A percentile compares a stretch with the other conserved stretches of the same genome.
Conservation (phyloP, 495 filamentous ascomycete species). For the Chaetomium tenue region DNA sequence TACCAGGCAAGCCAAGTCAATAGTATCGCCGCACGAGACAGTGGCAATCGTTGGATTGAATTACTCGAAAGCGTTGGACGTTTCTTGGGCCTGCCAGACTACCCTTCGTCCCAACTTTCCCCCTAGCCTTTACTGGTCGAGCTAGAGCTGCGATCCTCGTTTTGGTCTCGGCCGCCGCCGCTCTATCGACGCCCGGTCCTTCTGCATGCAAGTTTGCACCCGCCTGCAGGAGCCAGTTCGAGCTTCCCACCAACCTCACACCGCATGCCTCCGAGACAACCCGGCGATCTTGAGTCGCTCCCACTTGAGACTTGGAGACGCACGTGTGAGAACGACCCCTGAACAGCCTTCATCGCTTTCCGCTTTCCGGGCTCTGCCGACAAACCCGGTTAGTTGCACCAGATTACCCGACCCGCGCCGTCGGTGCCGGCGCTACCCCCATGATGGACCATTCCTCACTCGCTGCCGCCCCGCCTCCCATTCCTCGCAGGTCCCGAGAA, state of each 20-base stretch:
- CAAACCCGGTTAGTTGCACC: slow-evolving; percentile 27
- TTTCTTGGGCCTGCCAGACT: background rate
- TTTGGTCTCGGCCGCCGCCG: slow-evolving; percentile 1
- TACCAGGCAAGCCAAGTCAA: background rate
- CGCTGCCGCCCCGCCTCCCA: slow-evolving; percentile 29
- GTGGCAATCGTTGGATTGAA: background rate
- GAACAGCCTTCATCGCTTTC: slow-evolving; percentile 8
- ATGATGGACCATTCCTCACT: slow-evolving; percentile 31
- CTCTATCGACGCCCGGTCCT: slow-evolving; percentile 17
- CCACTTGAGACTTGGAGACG: slow-evolving; percentile 18
- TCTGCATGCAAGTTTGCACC: slow-evolving; percentile 25
- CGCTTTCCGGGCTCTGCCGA: slow-evolving; percentile 4
- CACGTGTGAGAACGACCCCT: slow-evolving; percentile 7
- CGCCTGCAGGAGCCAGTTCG: slow-evolving; percentile 31
- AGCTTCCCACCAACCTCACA: slow-evolving; percentile 19
- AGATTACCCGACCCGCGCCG: slow-evolving; percentile 24
- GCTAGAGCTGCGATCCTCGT: background rate
- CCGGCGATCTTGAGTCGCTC: slow-evolving; percentile 7
- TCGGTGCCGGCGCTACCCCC: slow-evolving; percentile 29
- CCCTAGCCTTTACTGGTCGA: background rate
- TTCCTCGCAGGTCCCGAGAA: slow-evolving; percentile 36
- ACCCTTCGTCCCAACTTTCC: background rate
- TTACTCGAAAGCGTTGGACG: background rate
- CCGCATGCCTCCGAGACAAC: slow-evolving; percentile 17
- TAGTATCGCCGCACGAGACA: background rate